Conservation (phyloP, 139 green algal species). For the Nannochloris sp. region DNA sequence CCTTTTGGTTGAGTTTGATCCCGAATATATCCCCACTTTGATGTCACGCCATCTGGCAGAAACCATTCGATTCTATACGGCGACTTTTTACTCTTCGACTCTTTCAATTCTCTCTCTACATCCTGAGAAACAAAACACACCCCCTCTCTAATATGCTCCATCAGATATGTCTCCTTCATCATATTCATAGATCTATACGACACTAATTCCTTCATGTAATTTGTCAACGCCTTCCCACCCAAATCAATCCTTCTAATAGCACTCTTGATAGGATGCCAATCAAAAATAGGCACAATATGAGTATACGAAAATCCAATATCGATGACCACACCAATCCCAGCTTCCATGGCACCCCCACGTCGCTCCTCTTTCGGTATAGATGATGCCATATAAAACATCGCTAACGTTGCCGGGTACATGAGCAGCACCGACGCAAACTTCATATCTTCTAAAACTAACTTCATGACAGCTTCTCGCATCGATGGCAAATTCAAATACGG, state of each 20-base stretch:
- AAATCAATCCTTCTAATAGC: constrained; percentile 78
- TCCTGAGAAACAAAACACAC: constrained; percentile 78
- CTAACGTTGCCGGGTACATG: constrained; percentile 45
- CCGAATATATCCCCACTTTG: constrained; percentile 66
- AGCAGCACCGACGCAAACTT: constrained; percentile 51
- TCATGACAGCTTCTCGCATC: constrained; percentile 41
- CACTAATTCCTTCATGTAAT: constrained; percentile 94
- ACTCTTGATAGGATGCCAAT: constrained; percentile 25
- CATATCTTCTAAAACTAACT: constrained; percentile 76
- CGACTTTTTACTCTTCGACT: constrained; percentile 25
- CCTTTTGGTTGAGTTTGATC: constrained; percentile 6
- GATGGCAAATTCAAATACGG: constrained; percentile 70
- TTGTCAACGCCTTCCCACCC: constrained; percentile 96
- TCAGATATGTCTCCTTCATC: constrained; percentile 87
- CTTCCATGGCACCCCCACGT: constrained; percentile 3
- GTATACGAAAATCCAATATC: constrained; percentile 74
- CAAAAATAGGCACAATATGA: constrained; percentile 67
- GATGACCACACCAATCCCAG: constrained; percentile 52
- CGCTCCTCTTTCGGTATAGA: neutral
- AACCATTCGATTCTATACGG: constrained; percentile 65
- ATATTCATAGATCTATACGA: constrained; percentile 89
- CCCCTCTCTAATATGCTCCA: constrained; percentile 90
- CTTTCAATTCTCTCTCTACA: constrained; percentile 34
- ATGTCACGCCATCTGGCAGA: constrained; percentile 84
- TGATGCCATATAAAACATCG: constrained; percentile 25